A percentile compares a stretch with the other conserved stretches of the same genome.
These are phyloP conservation scores for Meyerozyma sp. DNA, from an alignment of 1,139 yeast genomes.

Conservation along the genomic window DNA sequence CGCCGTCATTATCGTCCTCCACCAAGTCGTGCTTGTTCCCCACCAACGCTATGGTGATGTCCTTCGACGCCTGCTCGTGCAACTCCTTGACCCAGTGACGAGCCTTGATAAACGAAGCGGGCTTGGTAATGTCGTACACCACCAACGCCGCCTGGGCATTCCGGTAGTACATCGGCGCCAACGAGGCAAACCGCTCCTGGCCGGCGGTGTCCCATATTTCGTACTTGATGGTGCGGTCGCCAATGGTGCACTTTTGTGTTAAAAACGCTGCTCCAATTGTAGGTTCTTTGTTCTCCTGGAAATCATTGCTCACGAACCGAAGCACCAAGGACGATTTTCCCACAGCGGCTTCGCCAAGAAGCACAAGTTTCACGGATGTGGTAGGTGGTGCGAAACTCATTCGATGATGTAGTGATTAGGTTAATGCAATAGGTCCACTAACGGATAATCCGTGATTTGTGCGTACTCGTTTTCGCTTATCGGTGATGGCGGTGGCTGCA, in stretches of 20 bases:
- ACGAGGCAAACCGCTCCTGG: slow-evolving; percentile 92
- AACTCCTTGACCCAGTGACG: slow-evolving; percentile 98
- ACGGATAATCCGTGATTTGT: background rate
- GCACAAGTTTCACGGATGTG: slow-evolving; percentile 81
- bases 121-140: slow-evolving; percentile 93
- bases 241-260: slow-evolving; percentile 90
- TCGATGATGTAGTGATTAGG: background rate
- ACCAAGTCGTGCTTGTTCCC: slow-evolving; percentile 87
- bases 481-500: slow-evolving; percentile 1
- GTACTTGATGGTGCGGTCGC: slow-evolving; percentile 85
- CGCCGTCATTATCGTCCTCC: slow-evolving; percentile 22
- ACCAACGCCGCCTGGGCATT: slow-evolving; percentile 98
- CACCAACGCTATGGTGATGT: slow-evolving; percentile 86
- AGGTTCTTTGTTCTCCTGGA: slow-evolving; percentile 95
- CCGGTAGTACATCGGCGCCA: slow-evolving; percentile 97
- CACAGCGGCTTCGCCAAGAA: slow-evolving; percentile 96
- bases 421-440: background rate
- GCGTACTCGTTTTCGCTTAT: background rate
- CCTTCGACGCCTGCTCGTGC: slow-evolving; percentile 90
- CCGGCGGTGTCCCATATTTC: slow-evolving; percentile 99
- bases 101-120: slow-evolving; percentile 97
- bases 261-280: slow-evolving; percentile 97
- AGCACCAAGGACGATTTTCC: slow-evolving; percentile 92
- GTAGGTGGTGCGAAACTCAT: slow-evolving; percentile 42
- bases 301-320: slow-evolving; percentile 91